phyloP scores from a whole-genome alignment of 1,139 yeast species.

The Yamadazyma atmosphaerica region DNA sequence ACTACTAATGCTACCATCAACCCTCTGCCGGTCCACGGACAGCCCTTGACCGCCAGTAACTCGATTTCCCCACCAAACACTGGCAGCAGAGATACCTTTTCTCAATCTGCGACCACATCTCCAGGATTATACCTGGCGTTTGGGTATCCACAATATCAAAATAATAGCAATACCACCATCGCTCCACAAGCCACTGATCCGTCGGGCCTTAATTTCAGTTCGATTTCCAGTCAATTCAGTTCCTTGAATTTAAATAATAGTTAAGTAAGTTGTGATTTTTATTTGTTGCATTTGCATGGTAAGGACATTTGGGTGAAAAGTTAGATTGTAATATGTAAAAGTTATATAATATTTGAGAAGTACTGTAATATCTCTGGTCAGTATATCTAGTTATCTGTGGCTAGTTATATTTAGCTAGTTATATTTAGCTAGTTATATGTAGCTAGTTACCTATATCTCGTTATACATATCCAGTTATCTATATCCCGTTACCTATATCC shows the following conservation, averaged over 20 bases:
- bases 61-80: constrained; percentile 15
- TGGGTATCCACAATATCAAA: constrained; percentile 15
- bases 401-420: too few relatives aligned
- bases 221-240: constrained; percentile 26
- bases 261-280: constrained; percentile 1
- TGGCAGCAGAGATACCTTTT: constrained; percentile 13
- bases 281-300: constrained; percentile 3
- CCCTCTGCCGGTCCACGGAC: constrained; percentile 3
- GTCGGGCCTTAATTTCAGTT: constrained; percentile 5
- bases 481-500: too few relatives aligned
- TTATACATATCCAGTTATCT: too few relatives aligned
- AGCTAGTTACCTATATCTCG: too few relatives aligned
- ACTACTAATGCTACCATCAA: neutral
- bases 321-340: neutral
- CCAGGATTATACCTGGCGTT: constrained; percentile 27
- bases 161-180: too few relatives aligned
- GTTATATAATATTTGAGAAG: neutral
- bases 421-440: too few relatives aligned
- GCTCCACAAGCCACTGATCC: constrained; percentile 1
- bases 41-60: constrained; percentile 5
- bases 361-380: too few relatives aligned
- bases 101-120: constrained; percentile 24
- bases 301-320: neutral
- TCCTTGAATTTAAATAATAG: constrained; percentile 35
- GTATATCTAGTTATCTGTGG: too few relatives aligned